phyloP scores from a whole-genome alignment of 495 filamentous ascomycete species.

The Penicillium manginii region DNA sequence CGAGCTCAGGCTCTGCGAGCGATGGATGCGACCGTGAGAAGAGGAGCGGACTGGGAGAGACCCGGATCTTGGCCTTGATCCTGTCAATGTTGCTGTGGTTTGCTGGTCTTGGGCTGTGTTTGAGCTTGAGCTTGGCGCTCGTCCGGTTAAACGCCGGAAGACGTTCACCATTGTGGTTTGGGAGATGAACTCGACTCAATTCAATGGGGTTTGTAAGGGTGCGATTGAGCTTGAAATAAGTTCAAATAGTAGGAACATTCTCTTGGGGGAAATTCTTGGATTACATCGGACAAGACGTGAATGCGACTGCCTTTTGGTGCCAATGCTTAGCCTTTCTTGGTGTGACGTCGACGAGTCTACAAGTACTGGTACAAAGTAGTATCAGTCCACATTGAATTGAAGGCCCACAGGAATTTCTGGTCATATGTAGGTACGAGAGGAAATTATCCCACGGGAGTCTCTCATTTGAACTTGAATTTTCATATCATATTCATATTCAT shows the following conservation, averaged over 20 bases:
- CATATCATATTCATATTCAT: background rate
- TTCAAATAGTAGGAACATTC: background rate
- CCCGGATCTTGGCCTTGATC: background rate
- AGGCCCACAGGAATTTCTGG: too few species aligned
- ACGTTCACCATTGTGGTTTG: constrained; percentile 28
- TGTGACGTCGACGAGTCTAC: constrained; percentile 30
- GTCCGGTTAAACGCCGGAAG: constrained; percentile 25
- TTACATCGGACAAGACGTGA: constrained; percentile 25
- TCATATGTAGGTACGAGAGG: too few species aligned
- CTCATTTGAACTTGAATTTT: too few species aligned
- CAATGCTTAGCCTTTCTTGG: constrained; percentile 24
- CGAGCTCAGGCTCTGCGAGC: constrained; percentile 12
- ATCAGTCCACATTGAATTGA: too few species aligned
- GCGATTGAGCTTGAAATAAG: background rate
- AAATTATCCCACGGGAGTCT: too few species aligned
- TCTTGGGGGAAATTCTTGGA: constrained; percentile 5
- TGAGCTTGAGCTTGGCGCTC: constrained; percentile 20
- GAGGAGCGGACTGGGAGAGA: background rate
- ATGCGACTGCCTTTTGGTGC: constrained; percentile 18
- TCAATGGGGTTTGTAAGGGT: background rate
- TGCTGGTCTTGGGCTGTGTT: background rate
- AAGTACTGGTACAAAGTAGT: background rate
- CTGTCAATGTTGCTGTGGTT: background rate
- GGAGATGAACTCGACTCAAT: background rate
- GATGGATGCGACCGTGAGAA: background rate